A percentile compares a stretch with the other conserved stretches of the same genome.
Evolutionary conservation across 805 yeast genomes (phyloP).

Genomic region (Wickerhamomyces canadensis): DNA sequence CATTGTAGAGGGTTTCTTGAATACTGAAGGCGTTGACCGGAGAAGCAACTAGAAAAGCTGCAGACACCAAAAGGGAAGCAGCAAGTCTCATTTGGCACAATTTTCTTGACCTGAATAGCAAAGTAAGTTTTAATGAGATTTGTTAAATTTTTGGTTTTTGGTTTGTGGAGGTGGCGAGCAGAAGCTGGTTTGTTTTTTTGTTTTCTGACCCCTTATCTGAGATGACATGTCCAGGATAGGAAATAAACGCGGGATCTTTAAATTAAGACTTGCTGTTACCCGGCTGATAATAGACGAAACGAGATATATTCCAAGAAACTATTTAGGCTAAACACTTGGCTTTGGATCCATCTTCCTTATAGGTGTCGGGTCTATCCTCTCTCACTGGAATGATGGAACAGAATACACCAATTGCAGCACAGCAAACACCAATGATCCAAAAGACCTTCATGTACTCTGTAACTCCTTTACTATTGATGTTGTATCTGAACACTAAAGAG

Average conservation of each 20-base stretch:
- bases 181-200: too few relatives aligned
- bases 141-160: too few relatives aligned
- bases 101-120: too few relatives aligned
- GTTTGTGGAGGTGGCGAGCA: too few relatives aligned
- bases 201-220: too few relatives aligned
- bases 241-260: too few relatives aligned
- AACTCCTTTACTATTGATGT: slow-evolving; percentile 18
- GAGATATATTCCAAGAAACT: too few relatives aligned
- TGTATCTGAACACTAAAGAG: slow-evolving; percentile 30
- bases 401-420: slow-evolving; percentile 20
- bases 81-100: slow-evolving; percentile 11
- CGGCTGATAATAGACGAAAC: too few relatives aligned
- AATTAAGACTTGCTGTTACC: too few relatives aligned
- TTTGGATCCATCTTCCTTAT: not conserved
- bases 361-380: slow-evolving; percentile 20
- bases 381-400: slow-evolving; percentile 22
- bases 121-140: too few relatives aligned
- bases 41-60: slow-evolving; percentile 7
- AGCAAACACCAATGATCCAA: slow-evolving; percentile 30
- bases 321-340: too few relatives aligned
- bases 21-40: slow-evolving; percentile 25
- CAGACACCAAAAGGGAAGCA: slow-evolving; percentile 10
- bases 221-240: too few relatives aligned
- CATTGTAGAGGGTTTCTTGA: slow-evolving; percentile 27
- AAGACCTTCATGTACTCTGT: slow-evolving; percentile 25